Percentiles rank a stretch among this genome's conserved stretches.
phyloP scores from a whole-genome alignment of 257 asterid species.

The Jaltomata sinuosa region DNA sequence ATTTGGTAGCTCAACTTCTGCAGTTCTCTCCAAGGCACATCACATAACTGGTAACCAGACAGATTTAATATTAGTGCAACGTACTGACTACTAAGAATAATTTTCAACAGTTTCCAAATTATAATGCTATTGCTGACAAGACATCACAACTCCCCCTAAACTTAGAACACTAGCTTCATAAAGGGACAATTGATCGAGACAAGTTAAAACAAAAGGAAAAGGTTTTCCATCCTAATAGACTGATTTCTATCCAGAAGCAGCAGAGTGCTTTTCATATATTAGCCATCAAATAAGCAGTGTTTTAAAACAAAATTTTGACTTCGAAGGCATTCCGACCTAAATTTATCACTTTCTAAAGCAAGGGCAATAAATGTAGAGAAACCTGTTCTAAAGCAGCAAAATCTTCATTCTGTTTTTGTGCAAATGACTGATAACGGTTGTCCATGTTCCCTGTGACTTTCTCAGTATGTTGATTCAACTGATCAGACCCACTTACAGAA shows the following conservation, averaged over 20 bases:
- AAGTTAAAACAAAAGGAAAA: not conserved
- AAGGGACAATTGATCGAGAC: not conserved
- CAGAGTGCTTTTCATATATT: not conserved
- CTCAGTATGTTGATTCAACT: constrained; percentile 32
- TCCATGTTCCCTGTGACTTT: constrained; percentile 5
- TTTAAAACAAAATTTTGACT: not conserved
- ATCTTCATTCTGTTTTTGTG: constrained; percentile 68
- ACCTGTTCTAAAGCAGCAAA: constrained; percentile 98
- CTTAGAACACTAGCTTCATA: not conserved
- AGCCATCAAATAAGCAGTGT: not conserved
- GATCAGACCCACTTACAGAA: constrained; percentile 33
- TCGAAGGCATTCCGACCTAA: not conserved
- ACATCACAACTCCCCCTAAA: not conserved
- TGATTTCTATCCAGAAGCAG: not conserved
- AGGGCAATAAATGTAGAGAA: constrained; percentile 8
- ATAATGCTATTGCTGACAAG: not conserved
- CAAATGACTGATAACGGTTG: constrained; percentile 30
- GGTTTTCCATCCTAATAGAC: not conserved
- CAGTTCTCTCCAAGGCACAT: not conserved
- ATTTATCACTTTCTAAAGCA: not conserved
- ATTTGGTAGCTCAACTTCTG: not conserved
- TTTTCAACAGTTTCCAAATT: not conserved
- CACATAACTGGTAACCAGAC: not conserved
- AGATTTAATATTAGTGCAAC: not conserved
- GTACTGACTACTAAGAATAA: not conserved